phyloP scores from a whole-genome alignment of 2,329 filamentous ascomycete species.

The Colletotrichum caudatum region DNA sequence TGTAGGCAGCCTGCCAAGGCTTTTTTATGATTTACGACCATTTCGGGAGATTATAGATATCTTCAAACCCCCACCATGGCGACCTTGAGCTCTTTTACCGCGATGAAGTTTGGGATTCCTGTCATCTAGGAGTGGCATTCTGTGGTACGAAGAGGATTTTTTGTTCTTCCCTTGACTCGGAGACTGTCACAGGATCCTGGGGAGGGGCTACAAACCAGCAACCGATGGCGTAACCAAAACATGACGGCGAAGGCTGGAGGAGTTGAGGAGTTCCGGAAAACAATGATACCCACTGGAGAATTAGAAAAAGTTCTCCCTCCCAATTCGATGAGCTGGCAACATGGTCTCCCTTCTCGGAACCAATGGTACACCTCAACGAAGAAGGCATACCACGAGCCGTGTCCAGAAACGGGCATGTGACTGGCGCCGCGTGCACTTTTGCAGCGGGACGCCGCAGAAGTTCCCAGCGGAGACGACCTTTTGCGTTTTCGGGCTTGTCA shows the following conservation, averaged over 20 bases:
- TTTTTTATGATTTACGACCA: neutral
- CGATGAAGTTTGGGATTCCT: neutral
- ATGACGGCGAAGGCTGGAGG: slow-evolving; percentile 1
- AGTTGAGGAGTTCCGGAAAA: slow-evolving; percentile 26
- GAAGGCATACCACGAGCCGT: neutral
- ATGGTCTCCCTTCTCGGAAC: slow-evolving; percentile 1
- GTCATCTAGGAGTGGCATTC: too few species aligned
- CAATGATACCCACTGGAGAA: slow-evolving; percentile 16
- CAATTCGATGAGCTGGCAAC: neutral
- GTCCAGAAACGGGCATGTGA: slow-evolving; percentile 6
- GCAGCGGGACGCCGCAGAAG: slow-evolving; percentile 26
- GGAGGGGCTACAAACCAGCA: neutral
- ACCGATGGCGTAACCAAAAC: slow-evolving; percentile 1
- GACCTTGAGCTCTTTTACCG: neutral
- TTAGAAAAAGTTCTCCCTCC: neutral
- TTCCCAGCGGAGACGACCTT: slow-evolving; percentile 24
- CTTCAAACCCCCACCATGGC: neutral
- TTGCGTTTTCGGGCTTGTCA: slow-evolving; percentile 17
- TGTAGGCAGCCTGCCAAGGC: neutral
- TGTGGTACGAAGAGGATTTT: neutral
- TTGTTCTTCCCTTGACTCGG: too few species aligned
- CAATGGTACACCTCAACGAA: neutral
- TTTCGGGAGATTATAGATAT: neutral
- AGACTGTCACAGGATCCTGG: neutral
- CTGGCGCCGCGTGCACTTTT: slow-evolving; percentile 30